Evolutionary conservation across 805 yeast species (phyloP), one percentile per base, ranked within the genome.

Genomic region (Lipomyces lipofer): DNA sequence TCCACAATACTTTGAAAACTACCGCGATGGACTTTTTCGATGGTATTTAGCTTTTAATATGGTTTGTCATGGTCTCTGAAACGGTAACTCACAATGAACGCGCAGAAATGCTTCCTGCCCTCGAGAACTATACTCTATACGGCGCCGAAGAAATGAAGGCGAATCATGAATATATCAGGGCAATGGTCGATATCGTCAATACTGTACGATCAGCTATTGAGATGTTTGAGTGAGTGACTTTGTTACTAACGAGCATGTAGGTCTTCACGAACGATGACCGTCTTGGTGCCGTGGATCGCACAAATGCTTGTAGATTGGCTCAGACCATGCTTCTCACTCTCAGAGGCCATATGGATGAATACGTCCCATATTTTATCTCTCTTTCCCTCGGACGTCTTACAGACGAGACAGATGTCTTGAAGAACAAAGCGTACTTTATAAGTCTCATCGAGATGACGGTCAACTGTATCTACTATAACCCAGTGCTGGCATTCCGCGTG

Each of bases 61-160:
- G 4, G 4, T 10, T 17, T 36, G 40, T 13, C n/a, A 33, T 6
- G 4, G 25, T 19, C 7, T 36, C 6, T 17, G 13, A 22, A 19
- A 15, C 19, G 10, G 17, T 36, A 19, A 5, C 5, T 36, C n/a
- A n/a, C n/a, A n/a, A n/a, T n/a, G n/a, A n/a, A n/a, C n/a, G n/a
- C n/a, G n/a, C n/a, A 36, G 97, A 91, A 60, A 76, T 86, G 43
- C 73, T 79, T 66, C 85, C 91, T 6, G 78, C 87, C 15, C 71
- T 94, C 54, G 86, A 85, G 63, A 88, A 88, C 71, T 88, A 79
- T 65, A 71, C 91, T 63, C 80, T 83, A 28, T 81, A 78, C 60
- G 87, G 86, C 5, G 69, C 71, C 4, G 78, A 74, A 2, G 78
- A 76, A 33, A 69, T 84, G 55, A 75, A 73, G 53, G 63, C 71